Base-by-base conservation (phyloP, 2,329 filamentous ascomycete genomes). In the Neofusicoccum parvum region DNA sequence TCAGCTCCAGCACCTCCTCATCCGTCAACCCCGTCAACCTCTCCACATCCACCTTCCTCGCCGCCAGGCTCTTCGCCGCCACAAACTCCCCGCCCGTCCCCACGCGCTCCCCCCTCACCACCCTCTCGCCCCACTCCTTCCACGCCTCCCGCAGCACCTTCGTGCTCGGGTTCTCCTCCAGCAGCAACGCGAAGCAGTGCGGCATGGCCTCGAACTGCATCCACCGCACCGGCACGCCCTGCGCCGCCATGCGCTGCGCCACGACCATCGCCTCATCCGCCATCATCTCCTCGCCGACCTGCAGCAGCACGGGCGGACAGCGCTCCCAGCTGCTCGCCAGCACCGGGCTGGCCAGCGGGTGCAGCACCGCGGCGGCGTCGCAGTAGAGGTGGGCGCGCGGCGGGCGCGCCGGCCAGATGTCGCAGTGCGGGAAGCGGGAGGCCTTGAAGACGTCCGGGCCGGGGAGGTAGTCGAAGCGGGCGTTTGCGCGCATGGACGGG, bases 181-280 rank as follows among this genome's bases (percentile, higher is more conserved):
- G 66, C 64, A 83, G 66, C 76, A 82, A 76, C 0, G 72, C 76
- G 69, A 84, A 94, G 70, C 86, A 87, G 77, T 94, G 91, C 63
- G 92, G 90, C 91, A 94, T 94, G 3, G 87, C 89, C 74, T 93
- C 88, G 73, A 88, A 95, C 77, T 92, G 86, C 73, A 91, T 87
- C 71, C 88, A 90, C 3, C 86, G 81, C 0, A 94, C 85, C 0
- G 72, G 72, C 0, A 89, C 88, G 5, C 86, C 87, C 51, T 90
- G 85, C 7, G 71, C 68, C 15, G 80, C 80, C 11, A 91, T 80
- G 45, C 83, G 82, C 46, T 79, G 76, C 0, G 88, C 90, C 2
- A 92, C 73, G 62, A 86, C 86, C 68, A 82, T 83, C 67, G 83
- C 83, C 75, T 93, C 90, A 74, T 92, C 90, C 1, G 85, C 81